These are phyloP conservation scores for Kuraishia molischiana DNA, from an alignment of 805 yeast genomes.

Conservation along the genomic window DNA sequence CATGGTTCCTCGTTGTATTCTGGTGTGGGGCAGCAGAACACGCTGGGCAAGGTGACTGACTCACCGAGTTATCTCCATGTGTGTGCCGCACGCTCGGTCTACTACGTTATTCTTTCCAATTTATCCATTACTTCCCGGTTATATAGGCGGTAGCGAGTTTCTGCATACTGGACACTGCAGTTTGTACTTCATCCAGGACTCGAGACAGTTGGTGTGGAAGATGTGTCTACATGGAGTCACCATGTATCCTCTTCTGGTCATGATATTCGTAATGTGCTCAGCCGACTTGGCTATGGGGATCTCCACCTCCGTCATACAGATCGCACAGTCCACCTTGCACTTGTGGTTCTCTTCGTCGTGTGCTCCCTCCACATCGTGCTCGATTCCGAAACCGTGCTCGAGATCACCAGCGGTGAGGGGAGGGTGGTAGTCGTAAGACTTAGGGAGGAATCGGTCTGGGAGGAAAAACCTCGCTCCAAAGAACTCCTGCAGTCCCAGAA, in stretches of 20 bases:
- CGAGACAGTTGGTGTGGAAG: slow-evolving; percentile 84
- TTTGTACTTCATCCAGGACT: slow-evolving; percentile 88
- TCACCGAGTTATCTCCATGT: too few relatives aligned
- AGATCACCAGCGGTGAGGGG: slow-evolving; percentile 46
- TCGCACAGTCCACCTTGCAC: slow-evolving; percentile 69
- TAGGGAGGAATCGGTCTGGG: slow-evolving; percentile 66
- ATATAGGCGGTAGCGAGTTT: slow-evolving; percentile 74
- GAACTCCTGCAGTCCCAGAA: slow-evolving; percentile 53
- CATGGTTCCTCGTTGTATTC: too few relatives aligned
- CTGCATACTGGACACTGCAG: slow-evolving; percentile 93
- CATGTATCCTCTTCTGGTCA: slow-evolving; percentile 46
- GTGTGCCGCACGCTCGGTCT: too few relatives aligned
- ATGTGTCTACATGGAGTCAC: slow-evolving; percentile 88
- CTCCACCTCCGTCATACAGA: slow-evolving; percentile 78
- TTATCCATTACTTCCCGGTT: too few relatives aligned
- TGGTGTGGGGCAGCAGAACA: too few relatives aligned
- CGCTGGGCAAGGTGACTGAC: too few relatives aligned
- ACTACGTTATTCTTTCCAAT: too few relatives aligned
- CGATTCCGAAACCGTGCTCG: slow-evolving; percentile 52
- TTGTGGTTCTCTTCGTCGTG: slow-evolving; percentile 17
- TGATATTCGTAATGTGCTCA: slow-evolving; percentile 7
- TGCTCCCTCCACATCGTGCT: slow-evolving; percentile 23
- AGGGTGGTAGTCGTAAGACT: slow-evolving; percentile 79
- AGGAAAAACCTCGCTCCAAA: slow-evolving; percentile 81
- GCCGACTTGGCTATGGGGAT: slow-evolving; percentile 31